Base-by-base conservation (phyloP, 2,329 filamentous ascomycete species). In the Monilinia fructigena region DNA sequence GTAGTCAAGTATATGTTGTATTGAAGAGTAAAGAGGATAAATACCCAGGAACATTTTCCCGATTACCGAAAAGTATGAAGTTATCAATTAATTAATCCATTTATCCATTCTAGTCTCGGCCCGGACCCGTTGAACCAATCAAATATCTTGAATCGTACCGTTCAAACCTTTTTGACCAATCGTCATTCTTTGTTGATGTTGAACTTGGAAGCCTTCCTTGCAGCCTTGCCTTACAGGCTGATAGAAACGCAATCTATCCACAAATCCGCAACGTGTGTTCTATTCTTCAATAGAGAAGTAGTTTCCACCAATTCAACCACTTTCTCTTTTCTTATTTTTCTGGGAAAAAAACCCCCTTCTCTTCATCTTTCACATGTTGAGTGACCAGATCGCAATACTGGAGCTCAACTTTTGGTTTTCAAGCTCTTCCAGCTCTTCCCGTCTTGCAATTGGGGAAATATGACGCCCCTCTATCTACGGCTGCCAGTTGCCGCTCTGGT, bases 211-310 rank as follows among this genome's bases (percentile, higher is more conserved):
- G 40, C 58, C 58, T 52, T 68, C 62, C 69, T 66, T 68, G 64
- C 70, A 74, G 73, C 73, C 73, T 74, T 65, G 72, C 70, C 62
- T 63, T 67, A 65, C 71, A 72, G 73, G 69, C 70, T 72, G 71
- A 73, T 66, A 42, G 59, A 60, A 58, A 42, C 28, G n/a, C 55
- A 53, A 66, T 63, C 55, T 38, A 71, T 69, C 68, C 67, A 67
- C 66, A 66, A 68, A 68, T 48, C 3, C 62, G 62, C 62, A 67
- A 67, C 61, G 65, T 42, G 73, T 66, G 53, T 66, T 64, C 56
- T 59, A 40, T 12, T 40, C 38, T 58, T 59, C 26, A 31, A 6
- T 10, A 59, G 28, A 42, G 66, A 42, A 42, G 40, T 28, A 42
- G 40, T 14, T 12, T 2, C 16, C 12, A 42, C 11, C 3, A 60